phyloP scores from a whole-genome alignment of 116 monocot species.

The Zostera marina region DNA sequence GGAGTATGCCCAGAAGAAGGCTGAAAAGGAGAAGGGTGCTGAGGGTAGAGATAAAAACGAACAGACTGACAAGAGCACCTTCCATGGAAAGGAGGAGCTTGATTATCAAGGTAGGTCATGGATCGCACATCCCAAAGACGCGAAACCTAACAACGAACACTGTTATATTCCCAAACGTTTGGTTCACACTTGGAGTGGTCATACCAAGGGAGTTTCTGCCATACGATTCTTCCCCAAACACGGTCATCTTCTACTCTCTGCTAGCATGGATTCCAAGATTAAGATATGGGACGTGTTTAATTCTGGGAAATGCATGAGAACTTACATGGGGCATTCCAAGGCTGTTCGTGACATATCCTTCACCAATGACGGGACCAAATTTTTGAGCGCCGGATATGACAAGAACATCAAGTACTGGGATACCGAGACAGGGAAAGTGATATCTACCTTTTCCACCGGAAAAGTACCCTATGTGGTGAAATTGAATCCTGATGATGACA shows the following conservation, averaged over 20 bases:
- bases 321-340: constrained; percentile 98
- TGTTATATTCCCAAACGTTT: constrained; percentile 90
- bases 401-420: constrained; percentile 96
- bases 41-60: constrained; percentile 17
- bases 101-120: constrained; percentile 96
- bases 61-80: constrained; percentile 65
- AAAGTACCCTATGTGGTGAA: constrained; percentile 93
- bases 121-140: constrained; percentile 84
- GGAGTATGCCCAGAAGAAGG: constrained; percentile 90
- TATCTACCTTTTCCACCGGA: constrained; percentile 93
- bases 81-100: constrained; percentile 92
- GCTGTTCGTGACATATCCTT: constrained; percentile 87
- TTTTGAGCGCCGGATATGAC: constrained; percentile 90
- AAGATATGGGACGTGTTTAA: constrained; percentile 98
- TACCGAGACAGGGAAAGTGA: constrained; percentile 91
- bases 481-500: constrained; percentile 92
- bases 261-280: constrained; percentile 87
- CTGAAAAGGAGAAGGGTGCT: constrained; percentile 50
- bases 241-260: constrained; percentile 79
- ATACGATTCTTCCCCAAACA: constrained; percentile 86
- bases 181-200: constrained; percentile 90
- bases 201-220: constrained; percentile 79
- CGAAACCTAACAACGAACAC: constrained; percentile 68
- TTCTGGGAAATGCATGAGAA: constrained; percentile 89
- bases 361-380: constrained; percentile 79